Evolutionary conservation across 169 alveolate genomes (phyloP).

Genomic region (Eimeria tenella): DNA sequence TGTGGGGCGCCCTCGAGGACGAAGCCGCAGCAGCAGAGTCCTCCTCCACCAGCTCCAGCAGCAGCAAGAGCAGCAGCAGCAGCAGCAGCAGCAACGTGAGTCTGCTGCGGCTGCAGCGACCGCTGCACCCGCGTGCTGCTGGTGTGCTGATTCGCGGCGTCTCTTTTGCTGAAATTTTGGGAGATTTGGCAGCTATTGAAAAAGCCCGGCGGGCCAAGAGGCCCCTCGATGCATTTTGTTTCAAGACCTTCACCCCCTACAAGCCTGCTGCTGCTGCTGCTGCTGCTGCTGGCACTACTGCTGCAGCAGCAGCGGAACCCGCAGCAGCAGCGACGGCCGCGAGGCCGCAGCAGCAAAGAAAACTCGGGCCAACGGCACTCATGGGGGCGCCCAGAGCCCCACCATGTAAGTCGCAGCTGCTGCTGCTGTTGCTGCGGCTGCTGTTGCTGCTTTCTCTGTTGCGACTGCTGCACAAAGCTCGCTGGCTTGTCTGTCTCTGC

Average conservation of each 20-base stretch:
- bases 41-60: not conserved
- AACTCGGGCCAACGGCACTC: not conserved
- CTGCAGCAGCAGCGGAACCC: not conserved
- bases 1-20: not conserved
- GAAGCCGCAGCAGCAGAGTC: not conserved
- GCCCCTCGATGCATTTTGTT: constrained; percentile 11
- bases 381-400: constrained; percentile 5
- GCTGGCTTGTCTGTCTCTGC: not conserved
- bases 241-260: not conserved
- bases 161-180: not conserved
- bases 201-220: constrained; percentile 17
- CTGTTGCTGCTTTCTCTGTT: not conserved
- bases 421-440: constrained; percentile 24
- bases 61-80: constrained; percentile 10
- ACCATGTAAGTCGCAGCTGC: constrained; percentile 20
- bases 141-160: constrained; percentile 39
- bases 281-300: constrained; percentile 8
- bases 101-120: constrained; percentile 32
- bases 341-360: not conserved
- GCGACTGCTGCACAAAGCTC: not conserved
- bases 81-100: not conserved
- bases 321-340: constrained; percentile 13
- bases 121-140: constrained; percentile 20
- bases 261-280: constrained; percentile 24
- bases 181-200: not conserved